These are phyloP conservation scores for Naganishia albida DNA, from an alignment of 1,284 basidiomycete genomes.

Conservation along the genomic window DNA sequence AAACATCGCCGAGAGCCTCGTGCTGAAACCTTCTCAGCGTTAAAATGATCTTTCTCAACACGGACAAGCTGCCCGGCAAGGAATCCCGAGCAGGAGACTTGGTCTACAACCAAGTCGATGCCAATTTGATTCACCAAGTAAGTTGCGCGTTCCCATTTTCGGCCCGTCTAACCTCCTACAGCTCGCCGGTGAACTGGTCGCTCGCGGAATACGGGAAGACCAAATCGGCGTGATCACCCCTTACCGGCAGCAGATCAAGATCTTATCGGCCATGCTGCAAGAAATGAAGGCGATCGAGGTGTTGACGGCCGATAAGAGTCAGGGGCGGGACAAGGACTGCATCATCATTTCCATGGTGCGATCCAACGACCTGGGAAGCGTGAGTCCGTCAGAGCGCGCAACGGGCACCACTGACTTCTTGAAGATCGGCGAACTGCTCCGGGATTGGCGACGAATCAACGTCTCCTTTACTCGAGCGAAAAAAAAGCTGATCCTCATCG, in stretches of 20 bases:
- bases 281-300: slow-evolving; percentile 73
- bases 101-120: slow-evolving; percentile 85
- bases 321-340: slow-evolving; percentile 94
- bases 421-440: slow-evolving; percentile 85
- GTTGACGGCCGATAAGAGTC: slow-evolving; percentile 90
- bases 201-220: slow-evolving; percentile 64
- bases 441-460: slow-evolving; percentile 93
- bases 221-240: slow-evolving; percentile 87
- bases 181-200: slow-evolving; percentile 66
- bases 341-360: slow-evolving; percentile 91
- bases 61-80: slow-evolving; percentile 71
- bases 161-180: slow-evolving; percentile 48
- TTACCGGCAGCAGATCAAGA: slow-evolving; percentile 93
- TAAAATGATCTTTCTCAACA: slow-evolving; percentile 90
- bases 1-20: background rate
- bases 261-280: slow-evolving; percentile 46
- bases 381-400: slow-evolving; percentile 51
- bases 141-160: slow-evolving; percentile 44
- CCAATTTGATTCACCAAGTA: slow-evolving; percentile 57
- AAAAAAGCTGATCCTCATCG: slow-evolving; percentile 85
- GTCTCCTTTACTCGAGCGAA: slow-evolving; percentile 93
- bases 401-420: background rate
- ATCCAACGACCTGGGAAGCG: slow-evolving; percentile 73
- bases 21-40: slow-evolving; percentile 57
- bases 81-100: slow-evolving; percentile 84